Conservation (phyloP, 2,329 filamentous ascomycete species). For the Aspergillus caelatus region DNA sequence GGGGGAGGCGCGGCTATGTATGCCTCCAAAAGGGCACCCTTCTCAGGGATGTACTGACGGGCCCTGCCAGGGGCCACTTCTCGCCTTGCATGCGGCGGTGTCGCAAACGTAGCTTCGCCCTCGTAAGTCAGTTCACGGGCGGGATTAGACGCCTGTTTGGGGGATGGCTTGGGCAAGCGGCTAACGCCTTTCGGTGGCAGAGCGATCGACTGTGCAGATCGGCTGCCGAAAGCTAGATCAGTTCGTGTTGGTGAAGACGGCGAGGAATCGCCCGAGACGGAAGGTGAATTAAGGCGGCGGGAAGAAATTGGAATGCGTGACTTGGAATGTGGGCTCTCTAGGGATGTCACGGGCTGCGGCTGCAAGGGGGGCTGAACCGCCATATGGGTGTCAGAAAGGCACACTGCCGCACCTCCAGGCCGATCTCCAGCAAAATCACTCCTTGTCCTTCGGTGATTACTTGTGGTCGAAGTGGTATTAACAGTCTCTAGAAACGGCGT, state of each 20-base stretch:
- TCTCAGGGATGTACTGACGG: slow-evolving; percentile 47
- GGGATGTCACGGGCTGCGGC: slow-evolving; percentile 26
- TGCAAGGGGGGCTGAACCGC: slow-evolving; percentile 36
- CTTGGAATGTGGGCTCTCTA: slow-evolving; percentile 38
- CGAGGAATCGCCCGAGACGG: slow-evolving; percentile 45
- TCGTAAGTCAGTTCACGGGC: slow-evolving; percentile 27
- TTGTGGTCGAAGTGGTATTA: slow-evolving; percentile 27
- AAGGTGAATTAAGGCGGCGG: slow-evolving; percentile 42
- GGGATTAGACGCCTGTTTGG: slow-evolving; percentile 26
- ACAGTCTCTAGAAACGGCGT: slow-evolving; percentile 48
- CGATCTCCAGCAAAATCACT: slow-evolving; percentile 60
- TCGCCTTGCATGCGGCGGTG: slow-evolving; percentile 39
- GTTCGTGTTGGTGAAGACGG: slow-evolving; percentile 40
- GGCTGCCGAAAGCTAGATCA: slow-evolving; percentile 37
- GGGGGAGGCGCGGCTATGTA: slow-evolving; percentile 72
- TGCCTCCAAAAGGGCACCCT: slow-evolving; percentile 67
- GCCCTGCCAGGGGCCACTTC: slow-evolving; percentile 35
- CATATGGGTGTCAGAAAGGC: slow-evolving; percentile 37
- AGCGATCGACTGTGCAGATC: slow-evolving; percentile 31
- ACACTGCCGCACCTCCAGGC: slow-evolving; percentile 29
- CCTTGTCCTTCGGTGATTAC: slow-evolving; percentile 42
- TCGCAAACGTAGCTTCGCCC: slow-evolving; percentile 31
- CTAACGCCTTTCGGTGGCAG: slow-evolving; percentile 45
- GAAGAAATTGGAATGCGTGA: slow-evolving; percentile 52
- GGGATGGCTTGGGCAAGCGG: slow-evolving; percentile 44